Conservation (phyloP, 2,329 filamentous ascomycete species). For the Fusarium luffae region DNA sequence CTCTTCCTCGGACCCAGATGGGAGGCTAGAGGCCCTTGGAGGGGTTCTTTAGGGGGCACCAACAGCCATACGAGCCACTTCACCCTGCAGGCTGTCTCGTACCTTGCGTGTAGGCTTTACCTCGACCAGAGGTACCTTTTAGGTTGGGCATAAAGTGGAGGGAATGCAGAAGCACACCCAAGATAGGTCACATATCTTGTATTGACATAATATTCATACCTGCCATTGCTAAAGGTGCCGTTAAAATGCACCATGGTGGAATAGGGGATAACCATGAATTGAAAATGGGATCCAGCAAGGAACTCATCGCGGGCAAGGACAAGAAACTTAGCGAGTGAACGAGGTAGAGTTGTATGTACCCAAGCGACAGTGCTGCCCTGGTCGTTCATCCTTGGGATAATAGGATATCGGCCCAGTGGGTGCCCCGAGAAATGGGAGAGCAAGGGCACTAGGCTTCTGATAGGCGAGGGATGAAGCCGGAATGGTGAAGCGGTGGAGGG, state of each 20-base stretch:
- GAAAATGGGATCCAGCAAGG: conserved; percentile 7
- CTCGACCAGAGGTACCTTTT: conserved; percentile 27
- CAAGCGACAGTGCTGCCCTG: conserved; percentile 30
- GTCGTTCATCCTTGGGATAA: conserved; percentile 21
- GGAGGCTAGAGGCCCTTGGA: conserved; percentile 32
- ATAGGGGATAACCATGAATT: conserved; percentile 22
- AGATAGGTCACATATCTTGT: conserved; percentile 5
- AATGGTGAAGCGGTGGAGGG: conserved; percentile 38
- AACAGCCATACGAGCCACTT: conserved; percentile 34
- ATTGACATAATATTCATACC: conserved; percentile 13
- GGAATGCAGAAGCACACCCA: conserved; percentile 34
- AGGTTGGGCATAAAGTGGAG: conserved; percentile 35
- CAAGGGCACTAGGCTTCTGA: conserved; percentile 36
- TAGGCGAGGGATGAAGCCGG: conserved; percentile 41
- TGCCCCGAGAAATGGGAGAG: conserved; percentile 38
- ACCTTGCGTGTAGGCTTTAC: conserved; percentile 35
- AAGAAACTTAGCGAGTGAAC: conserved; percentile 18
- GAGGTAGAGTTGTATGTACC: conserved; percentile 17
- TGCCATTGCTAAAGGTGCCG: not conserved
- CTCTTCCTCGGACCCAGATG: conserved; percentile 23
- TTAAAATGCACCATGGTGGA: not conserved
- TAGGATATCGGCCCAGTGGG: conserved; percentile 36
- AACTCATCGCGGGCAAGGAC: not conserved
- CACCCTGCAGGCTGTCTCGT: conserved; percentile 25
- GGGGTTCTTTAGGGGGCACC: conserved; percentile 26